Conservation (phyloP, 2,329 filamentous ascomycete genomes). For the Apiospora marii region DNA sequence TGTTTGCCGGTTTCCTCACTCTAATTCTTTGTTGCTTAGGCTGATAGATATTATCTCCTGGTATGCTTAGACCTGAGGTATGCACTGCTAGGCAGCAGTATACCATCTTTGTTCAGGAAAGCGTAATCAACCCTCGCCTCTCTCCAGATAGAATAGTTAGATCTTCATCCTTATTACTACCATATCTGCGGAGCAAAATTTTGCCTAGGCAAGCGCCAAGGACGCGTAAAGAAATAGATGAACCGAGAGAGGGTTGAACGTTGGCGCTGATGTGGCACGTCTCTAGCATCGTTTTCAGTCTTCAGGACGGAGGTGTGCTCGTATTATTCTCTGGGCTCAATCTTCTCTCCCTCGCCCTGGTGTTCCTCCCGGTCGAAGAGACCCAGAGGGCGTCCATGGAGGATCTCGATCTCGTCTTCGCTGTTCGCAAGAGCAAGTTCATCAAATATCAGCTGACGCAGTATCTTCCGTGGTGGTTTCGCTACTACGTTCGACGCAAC, state of each 20-base stretch:
- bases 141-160: background rate
- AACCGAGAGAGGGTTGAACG: background rate
- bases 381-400: slow-evolving; percentile 52
- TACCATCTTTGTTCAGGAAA: background rate
- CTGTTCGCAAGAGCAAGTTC: slow-evolving; percentile 47
- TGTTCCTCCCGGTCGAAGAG: slow-evolving; percentile 54
- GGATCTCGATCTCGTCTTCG: slow-evolving; percentile 50
- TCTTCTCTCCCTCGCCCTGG: slow-evolving; percentile 51
- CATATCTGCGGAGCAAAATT: slow-evolving; percentile 27
- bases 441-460: slow-evolving; percentile 28
- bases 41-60: background rate
- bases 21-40: slow-evolving; percentile 35
- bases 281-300: slow-evolving; percentile 34
- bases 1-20: slow-evolving; percentile 55
- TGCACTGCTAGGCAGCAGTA: slow-evolving; percentile 2
- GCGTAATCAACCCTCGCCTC: background rate
- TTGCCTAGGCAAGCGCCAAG: slow-evolving; percentile 43
- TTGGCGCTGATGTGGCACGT: background rate
- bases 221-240: background rate
- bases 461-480: slow-evolving; percentile 47
- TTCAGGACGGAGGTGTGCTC: slow-evolving; percentile 46
- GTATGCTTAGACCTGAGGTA: background rate
- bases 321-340: slow-evolving; percentile 57
- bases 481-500: slow-evolving; percentile 32
- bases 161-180: background rate